These are phyloP conservation scores for Cucurbita argyrosperma DNA, from an alignment of 306 rosid species.

Conservation along the genomic window DNA sequence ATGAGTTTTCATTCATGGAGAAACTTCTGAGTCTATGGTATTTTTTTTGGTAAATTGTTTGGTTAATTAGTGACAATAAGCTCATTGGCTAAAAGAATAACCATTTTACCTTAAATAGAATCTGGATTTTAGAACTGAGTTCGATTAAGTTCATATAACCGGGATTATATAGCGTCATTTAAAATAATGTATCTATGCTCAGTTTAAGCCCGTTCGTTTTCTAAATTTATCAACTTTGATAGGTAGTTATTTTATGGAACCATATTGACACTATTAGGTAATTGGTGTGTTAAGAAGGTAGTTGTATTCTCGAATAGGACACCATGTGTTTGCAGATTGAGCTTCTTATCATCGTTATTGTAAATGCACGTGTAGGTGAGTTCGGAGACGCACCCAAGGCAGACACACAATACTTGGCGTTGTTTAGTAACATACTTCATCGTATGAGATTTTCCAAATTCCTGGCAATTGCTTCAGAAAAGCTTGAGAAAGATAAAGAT, in stretches of 20 bases:
- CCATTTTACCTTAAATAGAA: not conserved
- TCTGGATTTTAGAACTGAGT: not conserved
- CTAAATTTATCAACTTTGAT: not conserved
- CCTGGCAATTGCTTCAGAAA: constrained; percentile 34
- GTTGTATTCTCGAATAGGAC: not conserved
- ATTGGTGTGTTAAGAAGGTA: not conserved
- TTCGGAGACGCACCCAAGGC: constrained; percentile 18
- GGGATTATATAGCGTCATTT: not conserved
- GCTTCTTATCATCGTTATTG: not conserved
- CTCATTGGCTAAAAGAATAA: not conserved
- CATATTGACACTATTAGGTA: not conserved
- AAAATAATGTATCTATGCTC: not conserved
- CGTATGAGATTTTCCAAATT: constrained; percentile 73
- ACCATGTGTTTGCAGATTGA: not conserved
- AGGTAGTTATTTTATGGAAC: not conserved
- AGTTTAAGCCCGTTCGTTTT: not conserved
- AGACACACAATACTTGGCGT: constrained; percentile 34
- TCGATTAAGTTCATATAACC: not conserved
- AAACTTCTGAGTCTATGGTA: not conserved
- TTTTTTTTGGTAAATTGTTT: not conserved
- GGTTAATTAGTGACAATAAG: not conserved
- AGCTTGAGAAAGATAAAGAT: constrained; percentile 39
- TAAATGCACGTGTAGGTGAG: constrained; percentile 20
- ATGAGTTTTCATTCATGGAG: not conserved
- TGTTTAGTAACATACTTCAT: constrained; percentile 64